Evolutionary conservation across 2,329 filamentous ascomycete genomes (phyloP).

Genomic region (Fusarium devonianum): DNA sequence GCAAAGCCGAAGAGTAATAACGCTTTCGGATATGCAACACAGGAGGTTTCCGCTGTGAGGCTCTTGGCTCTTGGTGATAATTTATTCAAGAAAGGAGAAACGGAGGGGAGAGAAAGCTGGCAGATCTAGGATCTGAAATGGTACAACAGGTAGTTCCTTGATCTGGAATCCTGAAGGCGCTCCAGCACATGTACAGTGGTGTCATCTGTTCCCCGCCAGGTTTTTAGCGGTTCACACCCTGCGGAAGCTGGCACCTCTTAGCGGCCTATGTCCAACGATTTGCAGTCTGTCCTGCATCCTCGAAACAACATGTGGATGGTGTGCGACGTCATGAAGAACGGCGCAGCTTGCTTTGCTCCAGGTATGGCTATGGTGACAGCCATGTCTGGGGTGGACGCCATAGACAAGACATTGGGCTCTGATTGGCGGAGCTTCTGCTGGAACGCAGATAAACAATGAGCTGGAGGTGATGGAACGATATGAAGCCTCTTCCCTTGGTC

Average conservation of each 20-base stretch:
- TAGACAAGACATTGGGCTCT: conserved; percentile 11
- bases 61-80: conserved; percentile 24
- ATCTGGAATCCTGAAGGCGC: conserved; percentile 25
- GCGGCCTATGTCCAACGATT: conserved; percentile 18
- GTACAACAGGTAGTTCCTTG: conserved; percentile 18
- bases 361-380: conserved; percentile 9
- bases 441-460: conserved; percentile 3
- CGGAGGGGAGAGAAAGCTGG: conserved; percentile 5
- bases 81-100: conserved; percentile 2
- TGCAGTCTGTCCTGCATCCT: conserved; percentile 24
- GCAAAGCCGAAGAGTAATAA: conserved; percentile 26
- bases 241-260: conserved; percentile 12
- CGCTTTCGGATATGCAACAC: conserved; percentile 1
- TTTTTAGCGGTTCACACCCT: conserved; percentile 16
- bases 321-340: conserved; percentile 38
- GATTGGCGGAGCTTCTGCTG: conserved; percentile 11
- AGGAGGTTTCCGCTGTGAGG: conserved; percentile 2
- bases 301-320: conserved; percentile 28
- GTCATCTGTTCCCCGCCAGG: conserved; percentile 32
- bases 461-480: conserved; percentile 4
- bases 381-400: background rate
- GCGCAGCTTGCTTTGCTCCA: conserved; percentile 35
- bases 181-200: conserved; percentile 28
- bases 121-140: conserved; percentile 1
- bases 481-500: background rate